phyloP scores from a whole-genome alignment of 352 stramenopile genomes.

The Phytophthora nicotianae region DNA sequence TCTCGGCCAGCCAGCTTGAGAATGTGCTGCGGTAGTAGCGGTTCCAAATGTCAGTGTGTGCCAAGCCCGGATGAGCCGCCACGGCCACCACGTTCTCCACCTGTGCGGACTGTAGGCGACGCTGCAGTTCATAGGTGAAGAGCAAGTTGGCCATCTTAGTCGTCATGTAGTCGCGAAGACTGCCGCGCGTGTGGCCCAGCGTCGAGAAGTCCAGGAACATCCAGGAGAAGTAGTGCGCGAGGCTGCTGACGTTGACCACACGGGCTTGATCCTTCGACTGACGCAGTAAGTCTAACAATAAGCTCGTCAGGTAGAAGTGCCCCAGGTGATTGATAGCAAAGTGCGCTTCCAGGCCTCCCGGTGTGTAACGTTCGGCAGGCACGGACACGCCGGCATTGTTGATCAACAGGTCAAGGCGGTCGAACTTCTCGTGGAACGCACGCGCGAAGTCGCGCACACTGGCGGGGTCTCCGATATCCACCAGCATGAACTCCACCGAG shows the following conservation, averaged over 20 bases:
- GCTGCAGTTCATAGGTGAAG: conserved; percentile 69
- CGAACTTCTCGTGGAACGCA: conserved; percentile 40
- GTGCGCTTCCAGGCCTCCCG: conserved; percentile 57
- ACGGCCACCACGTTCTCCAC: conserved; percentile 54
- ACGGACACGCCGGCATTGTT: conserved; percentile 78
- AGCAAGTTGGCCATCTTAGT: conserved; percentile 69
- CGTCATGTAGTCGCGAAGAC: conserved; percentile 51
- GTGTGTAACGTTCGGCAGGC: conserved; percentile 36
- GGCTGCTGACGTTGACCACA: conserved; percentile 60
- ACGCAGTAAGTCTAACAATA: conserved; percentile 49
- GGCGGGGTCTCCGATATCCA: conserved; percentile 34
- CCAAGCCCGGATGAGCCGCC: conserved; percentile 54
- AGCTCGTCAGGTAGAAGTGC: conserved; percentile 66
- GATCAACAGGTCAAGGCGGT: conserved; percentile 66
- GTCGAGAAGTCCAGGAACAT: conserved; percentile 46
- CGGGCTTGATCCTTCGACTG: conserved; percentile 40
- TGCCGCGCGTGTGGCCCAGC: conserved; percentile 40
- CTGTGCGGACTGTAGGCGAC: conserved; percentile 37
- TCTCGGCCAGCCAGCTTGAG: conserved; percentile 37
- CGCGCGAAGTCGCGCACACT: conserved; percentile 51
- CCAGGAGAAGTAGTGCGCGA: conserved; percentile 45
- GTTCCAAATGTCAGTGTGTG: conserved; percentile 58
- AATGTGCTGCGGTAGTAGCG: conserved; percentile 48
- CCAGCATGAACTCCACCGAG: conserved; percentile 62
- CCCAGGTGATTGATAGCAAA: conserved; percentile 80